These are phyloP conservation scores for Pezicula rhizophila DNA, from an alignment of 2,329 filamentous ascomycete genomes.

Conservation along the genomic window DNA sequence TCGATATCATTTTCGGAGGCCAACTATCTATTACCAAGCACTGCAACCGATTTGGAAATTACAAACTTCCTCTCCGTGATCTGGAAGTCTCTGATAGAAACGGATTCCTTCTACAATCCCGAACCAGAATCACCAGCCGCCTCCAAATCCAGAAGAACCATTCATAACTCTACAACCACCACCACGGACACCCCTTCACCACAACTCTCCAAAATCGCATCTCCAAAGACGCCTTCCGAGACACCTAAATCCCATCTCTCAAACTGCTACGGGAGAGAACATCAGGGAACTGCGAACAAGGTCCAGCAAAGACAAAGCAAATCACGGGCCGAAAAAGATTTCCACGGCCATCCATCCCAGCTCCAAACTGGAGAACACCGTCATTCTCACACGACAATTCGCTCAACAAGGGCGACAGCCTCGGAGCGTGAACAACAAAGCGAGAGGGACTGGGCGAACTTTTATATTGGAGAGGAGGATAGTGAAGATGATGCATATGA, in stretches of 20 bases:
- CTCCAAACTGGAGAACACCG: neutral
- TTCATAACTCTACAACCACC: constrained; percentile 6
- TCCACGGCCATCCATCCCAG: neutral
- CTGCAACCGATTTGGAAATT: constrained; percentile 48
- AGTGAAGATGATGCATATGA: constrained; percentile 28
- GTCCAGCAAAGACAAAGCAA: neutral
- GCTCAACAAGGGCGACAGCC: constrained; percentile 7
- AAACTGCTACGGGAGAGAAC: neutral
- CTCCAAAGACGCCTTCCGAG: neutral
- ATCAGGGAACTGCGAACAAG: neutral
- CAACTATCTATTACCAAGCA: constrained; percentile 51
- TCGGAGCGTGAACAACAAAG: constrained; percentile 1
- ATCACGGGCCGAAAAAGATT: neutral
- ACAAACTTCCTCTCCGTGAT: constrained; percentile 47
- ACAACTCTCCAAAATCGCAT: neutral
- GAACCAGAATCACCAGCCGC: constrained; percentile 24
- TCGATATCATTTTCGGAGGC: constrained; percentile 39
- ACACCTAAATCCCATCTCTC: neutral
- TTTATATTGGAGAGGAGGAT: constrained; percentile 25
- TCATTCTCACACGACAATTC: constrained; percentile 1
- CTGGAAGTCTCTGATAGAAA: constrained; percentile 41
- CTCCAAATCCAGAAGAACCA: constrained; percentile 11
- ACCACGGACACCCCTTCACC: neutral
- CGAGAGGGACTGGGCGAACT: constrained; percentile 24
- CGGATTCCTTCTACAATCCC: constrained; percentile 39